phyloP scores from a whole-genome alignment of 78 protist genomes.

The Dictyostelium firmibasis region DNA sequence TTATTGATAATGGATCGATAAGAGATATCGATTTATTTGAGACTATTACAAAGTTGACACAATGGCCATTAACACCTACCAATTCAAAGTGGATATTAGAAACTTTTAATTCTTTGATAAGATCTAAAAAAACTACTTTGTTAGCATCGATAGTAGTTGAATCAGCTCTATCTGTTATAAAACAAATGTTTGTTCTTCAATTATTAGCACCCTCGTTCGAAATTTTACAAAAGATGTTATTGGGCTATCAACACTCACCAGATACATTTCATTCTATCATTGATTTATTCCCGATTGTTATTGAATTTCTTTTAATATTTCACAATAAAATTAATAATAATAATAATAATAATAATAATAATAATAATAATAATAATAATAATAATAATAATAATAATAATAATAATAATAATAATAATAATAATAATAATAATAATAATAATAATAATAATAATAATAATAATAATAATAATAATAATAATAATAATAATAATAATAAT shows the following conservation, averaged over 20 bases:
- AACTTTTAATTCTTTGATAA: constrained; percentile 12
- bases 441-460: too few relatives aligned
- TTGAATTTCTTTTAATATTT: not conserved
- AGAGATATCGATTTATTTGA: not conserved
- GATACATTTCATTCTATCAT: constrained; percentile 39
- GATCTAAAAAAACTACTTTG: not conserved
- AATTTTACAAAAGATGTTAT: constrained; percentile 18
- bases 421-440: too few relatives aligned
- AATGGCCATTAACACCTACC: not conserved
- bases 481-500: too few relatives aligned
- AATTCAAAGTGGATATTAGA: constrained; percentile 46
- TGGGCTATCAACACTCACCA: constrained; percentile 58
- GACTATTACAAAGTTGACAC: not conserved
- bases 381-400: too few relatives aligned
- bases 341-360: too few relatives aligned
- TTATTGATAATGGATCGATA: not conserved
- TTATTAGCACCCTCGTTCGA: not conserved
- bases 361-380: too few relatives aligned
- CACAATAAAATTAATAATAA: not conserved
- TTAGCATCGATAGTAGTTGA: not conserved
- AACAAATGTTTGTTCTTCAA: constrained; percentile 22
- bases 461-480: too few relatives aligned
- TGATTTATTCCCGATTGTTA: constrained; percentile 10
- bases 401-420: too few relatives aligned
- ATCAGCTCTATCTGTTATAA: not conserved